Base-by-base conservation (phyloP, 495 filamentous ascomycete species). In the Penicillium samsonianum region DNA sequence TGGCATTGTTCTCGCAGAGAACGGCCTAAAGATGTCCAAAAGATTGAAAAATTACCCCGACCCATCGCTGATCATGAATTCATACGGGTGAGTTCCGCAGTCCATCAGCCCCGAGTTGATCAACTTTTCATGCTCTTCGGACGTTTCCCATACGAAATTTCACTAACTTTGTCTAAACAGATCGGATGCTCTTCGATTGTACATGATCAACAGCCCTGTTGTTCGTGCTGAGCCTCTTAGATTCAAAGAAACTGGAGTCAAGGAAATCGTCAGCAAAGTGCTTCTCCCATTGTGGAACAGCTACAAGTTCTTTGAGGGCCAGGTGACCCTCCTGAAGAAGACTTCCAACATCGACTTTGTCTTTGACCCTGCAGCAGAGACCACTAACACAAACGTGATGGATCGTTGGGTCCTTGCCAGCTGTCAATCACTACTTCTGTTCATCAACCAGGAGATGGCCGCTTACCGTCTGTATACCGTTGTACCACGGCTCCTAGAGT, bases 1-100 rank as follows among this genome's bases (percentile, higher is more conserved):
- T 65, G 94, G 94, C 11, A 95, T 98, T 53, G 94, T 98, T 1
- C 80, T 98, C 30, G 94, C 87, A 7, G 92, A 96, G 71, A 92
- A 98, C 65, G 94, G 94, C 50, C 97, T 96, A 79, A 98, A 98
- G 79, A 98, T 98, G 94, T 97, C 92, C 1, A 98, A 98, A 78
- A 84, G 47, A 40, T 78, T 96, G 38, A 94, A 97, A 79, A 98
- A 98, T 72, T 98, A 97, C 69, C 95, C 95, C 9, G 95, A 98
- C 65, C 94, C 95, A 11, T 75, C 74, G 33, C 68, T 91, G 19
- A 82, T 98, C 61, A 96, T 98, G 81, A 72, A 88, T 45, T 86
- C 87, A 54, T 96, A 96, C 65, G 94, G 94, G 47, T 50, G 11
- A 50, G 47, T 50, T 31, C 1, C 25, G 25, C n/a, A 38, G 6